Conservation (phyloP, 352 stramenopile genomes). For the Aphanomyces stellatus region DNA sequence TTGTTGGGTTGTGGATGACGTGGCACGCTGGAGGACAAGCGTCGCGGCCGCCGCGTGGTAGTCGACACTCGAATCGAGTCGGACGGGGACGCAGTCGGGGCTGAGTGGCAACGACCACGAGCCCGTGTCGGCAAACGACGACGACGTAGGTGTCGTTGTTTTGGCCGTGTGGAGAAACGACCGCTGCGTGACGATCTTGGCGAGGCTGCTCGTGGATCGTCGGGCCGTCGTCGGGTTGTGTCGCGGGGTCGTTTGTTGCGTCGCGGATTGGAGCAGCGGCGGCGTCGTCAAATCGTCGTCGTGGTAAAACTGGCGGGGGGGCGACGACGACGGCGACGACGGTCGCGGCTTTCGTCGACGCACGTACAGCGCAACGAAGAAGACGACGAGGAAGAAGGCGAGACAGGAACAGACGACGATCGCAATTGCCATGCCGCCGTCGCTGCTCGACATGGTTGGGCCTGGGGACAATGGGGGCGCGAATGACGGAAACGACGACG, state of each 20-base stretch:
- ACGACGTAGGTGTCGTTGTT: background rate
- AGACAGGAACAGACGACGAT: background rate
- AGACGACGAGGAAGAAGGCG: background rate
- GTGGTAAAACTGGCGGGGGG: background rate
- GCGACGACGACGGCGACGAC: background rate
- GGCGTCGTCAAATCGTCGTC: background rate
- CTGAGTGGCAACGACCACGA: background rate
- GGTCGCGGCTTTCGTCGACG: background rate
- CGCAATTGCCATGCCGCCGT: background rate
- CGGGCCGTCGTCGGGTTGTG: background rate
- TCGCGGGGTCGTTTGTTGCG: background rate
- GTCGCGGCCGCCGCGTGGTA: too few relatives aligned
- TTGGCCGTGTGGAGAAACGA: background rate
- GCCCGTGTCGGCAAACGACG: background rate
- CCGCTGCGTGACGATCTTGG: background rate
- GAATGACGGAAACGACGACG: too few relatives aligned
- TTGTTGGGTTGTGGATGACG: too few relatives aligned
- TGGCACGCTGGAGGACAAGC: too few relatives aligned
- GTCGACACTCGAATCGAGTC: background rate
- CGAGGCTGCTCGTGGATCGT: background rate
- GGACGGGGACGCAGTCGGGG: too few relatives aligned
- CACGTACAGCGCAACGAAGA: slow-evolving; percentile 2
- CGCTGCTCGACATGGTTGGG: background rate
- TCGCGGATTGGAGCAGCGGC: too few relatives aligned
- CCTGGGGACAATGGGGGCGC: too few relatives aligned